A percentile compares a stretch with the other conserved stretches of the same genome.
Conservation (phyloP, 345 rosid species). For the Hibiscus tridactylites region DNA sequence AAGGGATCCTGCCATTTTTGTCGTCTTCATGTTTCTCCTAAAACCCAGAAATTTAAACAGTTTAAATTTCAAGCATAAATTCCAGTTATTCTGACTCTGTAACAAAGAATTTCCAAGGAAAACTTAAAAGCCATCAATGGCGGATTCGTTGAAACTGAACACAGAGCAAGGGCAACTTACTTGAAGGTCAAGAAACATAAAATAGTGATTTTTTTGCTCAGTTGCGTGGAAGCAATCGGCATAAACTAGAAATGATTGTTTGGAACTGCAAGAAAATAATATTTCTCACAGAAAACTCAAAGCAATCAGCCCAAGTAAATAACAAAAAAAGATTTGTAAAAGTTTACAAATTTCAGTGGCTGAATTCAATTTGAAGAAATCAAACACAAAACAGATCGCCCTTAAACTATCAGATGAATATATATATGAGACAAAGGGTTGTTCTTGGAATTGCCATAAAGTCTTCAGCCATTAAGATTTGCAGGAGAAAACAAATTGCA, state of each 20-base stretch:
- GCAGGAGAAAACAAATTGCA: neutral
- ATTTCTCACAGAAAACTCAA: constrained; percentile 1
- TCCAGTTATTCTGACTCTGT: neutral
- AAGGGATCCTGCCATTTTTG: neutral
- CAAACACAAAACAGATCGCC: neutral
- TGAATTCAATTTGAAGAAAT: neutral
- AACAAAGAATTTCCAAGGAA: neutral
- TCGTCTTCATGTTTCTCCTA: neutral
- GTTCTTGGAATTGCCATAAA: too few species aligned
- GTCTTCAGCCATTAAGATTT: too few species aligned
- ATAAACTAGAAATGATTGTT: constrained; percentile 5
- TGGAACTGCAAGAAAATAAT: constrained; percentile 3
- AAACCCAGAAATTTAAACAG: constrained; percentile 4
- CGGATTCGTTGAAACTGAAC: neutral
- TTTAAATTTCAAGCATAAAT: neutral
- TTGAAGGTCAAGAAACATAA: neutral
- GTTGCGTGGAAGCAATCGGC: neutral
- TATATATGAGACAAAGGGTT: too few species aligned
- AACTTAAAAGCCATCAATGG: neutral
- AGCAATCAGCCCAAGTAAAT: constrained; percentile 3
- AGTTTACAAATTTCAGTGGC: neutral
- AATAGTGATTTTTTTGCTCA: neutral
- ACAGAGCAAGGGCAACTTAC: neutral
- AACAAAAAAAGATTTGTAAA: neutral
- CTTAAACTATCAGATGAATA: neutral